Base-by-base conservation (phyloP, 2,329 filamentous ascomycete species). In the Penicillium corylophilum region DNA sequence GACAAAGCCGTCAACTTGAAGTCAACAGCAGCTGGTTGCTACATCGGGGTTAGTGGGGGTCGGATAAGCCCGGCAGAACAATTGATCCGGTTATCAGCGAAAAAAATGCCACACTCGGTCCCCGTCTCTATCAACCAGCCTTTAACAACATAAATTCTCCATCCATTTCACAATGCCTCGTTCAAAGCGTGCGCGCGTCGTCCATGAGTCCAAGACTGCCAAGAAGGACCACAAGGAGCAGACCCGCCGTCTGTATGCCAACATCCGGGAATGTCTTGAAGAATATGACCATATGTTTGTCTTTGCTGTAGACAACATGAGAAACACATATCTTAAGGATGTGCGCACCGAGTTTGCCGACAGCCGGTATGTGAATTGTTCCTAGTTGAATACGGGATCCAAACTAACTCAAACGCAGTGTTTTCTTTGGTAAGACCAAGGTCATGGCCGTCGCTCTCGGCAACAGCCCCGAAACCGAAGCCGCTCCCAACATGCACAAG, bases 361-460 rank as follows among this genome's bases (percentile, higher is more conserved):
- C 77, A 88, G 88, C 79, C 84, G 89, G 89, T 94, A 77, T 62
- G 80, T 73, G 29, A 5, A 41, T 16, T 41, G 8, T 16, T n/a
- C 1, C n/a, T 26, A n/a, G 15, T n/a, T 3, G 13, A n/a, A n/a
- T 41, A 4, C 2, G 13, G 13, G 8, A 26, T 5, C 16, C 9
- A 1, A 16, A n/a, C 23, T 23, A n/a, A 26, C 22, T 41, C 23
- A 7, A n/a, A 41, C 16, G 6, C 22, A 41, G 92, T 64, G 79
- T 99, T 71, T 97, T 97, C 84, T 97, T 96, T 76, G 94, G 93
- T 77, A 99, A 97, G 80, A 97, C 93, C 54, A 97, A 97, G 78
- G 92, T 99, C 73, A 97, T 97, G 91, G 86, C 89, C 65, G 93
- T 94, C 76, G 92, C 94, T 51, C 87, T 99, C 23, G 94, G 94